Base-by-base conservation (phyloP, 2,329 filamentous ascomycete genomes). In the Thelonectria olida region DNA sequence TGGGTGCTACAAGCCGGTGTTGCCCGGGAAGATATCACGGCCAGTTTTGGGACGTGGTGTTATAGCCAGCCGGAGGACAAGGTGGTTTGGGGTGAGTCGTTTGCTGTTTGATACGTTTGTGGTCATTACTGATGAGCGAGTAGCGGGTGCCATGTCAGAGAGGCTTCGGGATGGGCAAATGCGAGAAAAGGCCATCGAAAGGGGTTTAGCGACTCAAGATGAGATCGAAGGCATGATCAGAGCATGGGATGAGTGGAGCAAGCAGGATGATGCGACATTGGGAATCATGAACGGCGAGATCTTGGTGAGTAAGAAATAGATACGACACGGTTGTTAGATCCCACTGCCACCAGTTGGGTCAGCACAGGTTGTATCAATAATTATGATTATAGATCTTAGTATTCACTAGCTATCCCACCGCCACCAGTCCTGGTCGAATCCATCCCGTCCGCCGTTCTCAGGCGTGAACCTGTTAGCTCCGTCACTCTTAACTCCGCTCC, bases 31-130 rank as follows among this genome's bases (percentile, higher is more conserved):
- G 56, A 73, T 6, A 65, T 74, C 7, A 51, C 57, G 10, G 50
- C 67, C 8, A 72, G 66, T 36, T 74, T 71, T 17, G 70, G 73
- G 0, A 74, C 73, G 1, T 75, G 73, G 74, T 73, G 69, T 31
- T 74, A 72, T 25, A 72, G 73, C 48, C 41, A 61, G 7, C 61
- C 58, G 1, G 64, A 65, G 0, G 74, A 75, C 39, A 68, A 65
- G 34, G 50, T 53, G 15, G 58, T 65, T 2, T 75, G 73, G 73
- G 67, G 73, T 72, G 39, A 67, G 71, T 64, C 5, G 4, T 17
- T 2, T 7, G 17, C 2, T 2, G 4, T 6, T 1, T 9, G 6
- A 5, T 27, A 6, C 6, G 0, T 0, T 13, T 25, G 12, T 34
- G 12, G 3, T 7, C n/a, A 20, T 19, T 38, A 15, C 50, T 69